These are phyloP conservation scores for Houttuynia cordata DNA, from an alignment of 164 flowering plant genomes.

Conservation along the genomic window DNA sequence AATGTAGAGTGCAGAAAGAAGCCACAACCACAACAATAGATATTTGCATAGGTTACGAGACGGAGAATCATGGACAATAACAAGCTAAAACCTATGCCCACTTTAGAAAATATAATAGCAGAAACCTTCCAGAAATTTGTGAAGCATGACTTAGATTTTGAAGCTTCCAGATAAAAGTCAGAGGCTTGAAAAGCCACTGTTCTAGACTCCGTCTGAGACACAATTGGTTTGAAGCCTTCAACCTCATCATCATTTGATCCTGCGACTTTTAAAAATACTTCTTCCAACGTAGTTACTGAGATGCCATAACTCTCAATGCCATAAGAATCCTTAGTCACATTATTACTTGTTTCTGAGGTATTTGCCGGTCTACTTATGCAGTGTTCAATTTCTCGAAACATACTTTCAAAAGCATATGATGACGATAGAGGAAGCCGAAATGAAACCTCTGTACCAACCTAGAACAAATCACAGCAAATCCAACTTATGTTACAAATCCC, in stretches of 20 bases:
- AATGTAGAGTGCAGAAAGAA: conserved; percentile 50
- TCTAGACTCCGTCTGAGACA: conserved; percentile 15
- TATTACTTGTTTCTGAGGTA: conserved; percentile 10
- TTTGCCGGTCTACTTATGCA: conserved; percentile 41
- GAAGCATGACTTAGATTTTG: conserved; percentile 22
- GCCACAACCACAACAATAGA: conserved; percentile 56
- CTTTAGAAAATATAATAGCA: conserved; percentile 20
- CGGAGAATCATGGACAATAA: conserved; percentile 30
- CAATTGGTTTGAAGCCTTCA: conserved; percentile 20
- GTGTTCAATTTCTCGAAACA: conserved; percentile 88
- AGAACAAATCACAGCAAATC: conserved; percentile 6
- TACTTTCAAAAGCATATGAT: conserved; percentile 68
- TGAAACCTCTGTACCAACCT: conserved; percentile 96
- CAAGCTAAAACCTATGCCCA: conserved; percentile 37
- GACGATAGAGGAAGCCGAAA: conserved; percentile 94
- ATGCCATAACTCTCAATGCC: conserved; percentile 95
- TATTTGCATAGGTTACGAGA: conserved; percentile 39
- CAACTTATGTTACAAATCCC: background rate
- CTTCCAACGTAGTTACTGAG: conserved; percentile 95
- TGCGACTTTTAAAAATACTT: conserved; percentile 92
- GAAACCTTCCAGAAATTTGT: conserved; percentile 26
- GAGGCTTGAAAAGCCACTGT: conserved; percentile 21
- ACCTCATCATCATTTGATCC: conserved; percentile 53
- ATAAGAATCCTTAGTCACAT: conserved; percentile 15
- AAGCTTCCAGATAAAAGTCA: conserved; percentile 17